Base-by-base conservation (phyloP, 306 rosid species). In the Delonix regia region DNA sequence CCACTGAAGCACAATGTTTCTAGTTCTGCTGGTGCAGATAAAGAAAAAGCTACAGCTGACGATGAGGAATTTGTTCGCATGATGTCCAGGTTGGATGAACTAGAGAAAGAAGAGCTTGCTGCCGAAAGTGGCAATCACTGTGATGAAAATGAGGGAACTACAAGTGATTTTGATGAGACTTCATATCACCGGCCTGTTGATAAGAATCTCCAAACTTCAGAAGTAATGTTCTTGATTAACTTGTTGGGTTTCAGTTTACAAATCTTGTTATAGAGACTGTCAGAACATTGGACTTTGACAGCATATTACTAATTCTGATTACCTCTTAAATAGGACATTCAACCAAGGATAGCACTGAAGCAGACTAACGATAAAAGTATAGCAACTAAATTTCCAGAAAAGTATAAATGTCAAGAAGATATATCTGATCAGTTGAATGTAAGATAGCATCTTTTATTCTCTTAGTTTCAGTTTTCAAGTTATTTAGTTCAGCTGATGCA, bases 51-150 rank as follows among this genome's bases (percentile, higher is more conserved):
- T 85, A 64, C 81, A n/a, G 45, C 42, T 73, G 79, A 84, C 1
- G 85, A 92, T 82, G 86, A 76, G 73, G 97, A 92, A 38, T 87
- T 71, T 86, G 88, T 89, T 78, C 82, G 70, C 13, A 75, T 94
- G 13, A 62, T 83, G 83, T 25, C 95, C 61, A 84, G 77, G 84
- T 34, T 89, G 86, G 97, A 89, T 70, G 92, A 89, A 75, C 95
- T 94, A 34, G 99, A 92, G 87, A 82, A 77, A 71, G 91, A 94
- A 84, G 97, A 90, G 80, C 91, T 83, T 84, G 95, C 87, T 76
- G 95, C 93, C 28, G 89, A 88, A 82, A 78, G 67, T 74, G 80
- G 71, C 52, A 27, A 51, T 63, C 74, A 48, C 44, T 44, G 66
- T 70, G 87, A 83, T 42, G 74, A 82, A 64, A 87, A 81, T 18